A percentile compares a stretch with the other conserved stretches of the same genome.
Evolutionary conservation across 2,329 filamentous ascomycete genomes (phyloP).

Genomic region (Paracoccidioides lutzii): DNA sequence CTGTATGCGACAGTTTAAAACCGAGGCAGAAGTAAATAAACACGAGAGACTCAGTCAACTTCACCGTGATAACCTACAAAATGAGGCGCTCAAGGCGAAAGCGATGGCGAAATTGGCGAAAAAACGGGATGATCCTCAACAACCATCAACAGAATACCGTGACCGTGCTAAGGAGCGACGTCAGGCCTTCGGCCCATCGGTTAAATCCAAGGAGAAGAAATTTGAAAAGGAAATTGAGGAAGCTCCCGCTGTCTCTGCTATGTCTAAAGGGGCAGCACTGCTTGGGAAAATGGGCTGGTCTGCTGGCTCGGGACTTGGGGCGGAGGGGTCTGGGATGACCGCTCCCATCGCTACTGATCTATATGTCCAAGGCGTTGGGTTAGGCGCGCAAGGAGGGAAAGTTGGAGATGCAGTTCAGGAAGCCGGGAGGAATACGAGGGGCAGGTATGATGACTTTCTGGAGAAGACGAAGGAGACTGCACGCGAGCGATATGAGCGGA

Average conservation of each 20-base stretch:
- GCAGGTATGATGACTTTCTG: constrained; percentile 36
- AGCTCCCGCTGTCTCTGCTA: constrained; percentile 17
- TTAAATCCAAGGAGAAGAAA: constrained; percentile 24
- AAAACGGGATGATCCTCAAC: constrained; percentile 22
- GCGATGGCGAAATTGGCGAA: constrained; percentile 32
- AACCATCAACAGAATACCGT: constrained; percentile 29
- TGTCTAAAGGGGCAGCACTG: constrained; percentile 38
- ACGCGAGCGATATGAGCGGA: constrained; percentile 35
- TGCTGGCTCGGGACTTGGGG: constrained; percentile 36
- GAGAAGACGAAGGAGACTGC: constrained; percentile 36
- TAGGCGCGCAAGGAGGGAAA: constrained; percentile 38
- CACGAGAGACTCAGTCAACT: constrained; percentile 48
- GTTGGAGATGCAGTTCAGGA: constrained; percentile 37
- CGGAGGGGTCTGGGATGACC: constrained; percentile 36
- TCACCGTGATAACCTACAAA: constrained; percentile 43
- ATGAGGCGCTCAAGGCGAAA: constrained; percentile 34
- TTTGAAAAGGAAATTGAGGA: constrained; percentile 18
- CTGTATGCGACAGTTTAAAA: constrained; percentile 48
- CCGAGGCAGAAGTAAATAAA: constrained; percentile 41
- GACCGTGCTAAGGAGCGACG: constrained; percentile 36
- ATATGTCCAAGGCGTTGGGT: constrained; percentile 38
- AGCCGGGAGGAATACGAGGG: constrained; percentile 36
- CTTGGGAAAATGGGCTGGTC: constrained; percentile 41
- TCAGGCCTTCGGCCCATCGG: constrained; percentile 28
- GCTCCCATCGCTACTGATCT: constrained; percentile 36